Evolutionary conservation across 768 basidiomycete genomes (phyloP), one percentile per base, ranked within the genome.

Genomic region (Lactifluus pinguis): DNA sequence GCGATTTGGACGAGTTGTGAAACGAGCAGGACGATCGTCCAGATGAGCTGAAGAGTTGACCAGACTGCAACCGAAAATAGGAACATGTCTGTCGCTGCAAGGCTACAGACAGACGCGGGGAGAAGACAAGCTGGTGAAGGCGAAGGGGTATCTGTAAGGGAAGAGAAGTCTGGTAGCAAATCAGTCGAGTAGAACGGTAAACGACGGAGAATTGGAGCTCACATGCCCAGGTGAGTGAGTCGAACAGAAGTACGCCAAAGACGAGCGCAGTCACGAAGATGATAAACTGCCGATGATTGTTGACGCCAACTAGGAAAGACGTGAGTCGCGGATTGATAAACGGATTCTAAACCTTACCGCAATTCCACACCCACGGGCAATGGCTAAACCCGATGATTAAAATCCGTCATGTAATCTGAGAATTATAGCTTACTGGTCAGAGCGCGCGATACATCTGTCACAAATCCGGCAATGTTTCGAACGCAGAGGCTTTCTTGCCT

Each of bases 301-400:
- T 87, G 44, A 83, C 79, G 21, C 97, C 97, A 85, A 87, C 93
- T 92, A 39, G 44, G 38, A 3, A 15, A 54, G 9, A 53, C 56
- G 34, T 69, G 58, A 25, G 61, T 45, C 25, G 14, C 38, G 36
- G 42, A 9, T 19, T 48, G 42, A 6, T n/a, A 17, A 29, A n/a
- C 14, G n/a, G 8, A 62, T 36, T 13, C 11, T 61, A 25, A 14
- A 36, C 73, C 87, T 30, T 70, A 92, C 92, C 85, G 71, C 95
- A 98, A 73, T 98, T 98, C 95, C 95, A 99, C 15, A 98, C 86
- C 97, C 97, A 99, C 1, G 95, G 97, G 67, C 97, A 98, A 68
- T 99, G 95, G 68, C 94, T 95, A 50, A 47, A 49, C 32, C 49
- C 32, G 19, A 2, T 51, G 38, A 10, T 48, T 61, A 36, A 36